A percentile compares a stretch with the other conserved stretches of the same genome.
These are phyloP conservation scores for Climacium dendroides DNA, from an alignment of 225 moss, liverwort and hornwort species.

Conservation along the genomic window DNA sequence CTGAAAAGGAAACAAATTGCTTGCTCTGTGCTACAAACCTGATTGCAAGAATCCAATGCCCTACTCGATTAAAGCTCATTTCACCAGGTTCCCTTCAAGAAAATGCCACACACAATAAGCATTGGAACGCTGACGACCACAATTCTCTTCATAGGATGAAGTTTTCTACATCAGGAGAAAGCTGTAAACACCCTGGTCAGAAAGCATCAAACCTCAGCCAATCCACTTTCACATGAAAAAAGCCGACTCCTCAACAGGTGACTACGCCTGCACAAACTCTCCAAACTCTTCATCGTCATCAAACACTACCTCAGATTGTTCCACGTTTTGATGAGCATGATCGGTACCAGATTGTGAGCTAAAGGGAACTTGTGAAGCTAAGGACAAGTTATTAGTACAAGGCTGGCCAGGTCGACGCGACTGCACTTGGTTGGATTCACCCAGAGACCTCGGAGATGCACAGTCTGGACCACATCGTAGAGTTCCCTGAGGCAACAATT, in stretches of 20 bases:
- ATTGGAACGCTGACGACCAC: not conserved
- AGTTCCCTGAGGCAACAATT: constrained; percentile 18
- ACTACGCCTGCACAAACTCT: constrained; percentile 40
- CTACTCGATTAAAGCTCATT: not conserved
- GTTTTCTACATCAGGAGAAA: not conserved
- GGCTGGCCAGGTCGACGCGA: not conserved
- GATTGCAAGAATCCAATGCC: not conserved
- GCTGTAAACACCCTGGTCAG: not conserved
- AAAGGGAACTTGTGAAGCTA: not conserved
- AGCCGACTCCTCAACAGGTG: not conserved
- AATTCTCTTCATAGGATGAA: not conserved
- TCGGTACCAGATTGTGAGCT: not conserved
- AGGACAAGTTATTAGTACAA: not conserved
- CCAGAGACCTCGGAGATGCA: not conserved
- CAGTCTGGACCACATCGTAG: constrained; percentile 38
- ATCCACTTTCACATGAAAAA: not conserved
- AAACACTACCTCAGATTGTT: not conserved
- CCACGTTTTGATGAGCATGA: not conserved
- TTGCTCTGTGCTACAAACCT: not conserved
- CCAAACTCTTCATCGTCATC: constrained; percentile 41
- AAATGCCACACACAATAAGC: not conserved
- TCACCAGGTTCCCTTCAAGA: not conserved
- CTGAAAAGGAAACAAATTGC: not conserved
- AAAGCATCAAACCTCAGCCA: not conserved
- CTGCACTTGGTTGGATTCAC: not conserved